These are phyloP conservation scores for Fraxinus nigra DNA, from an alignment of 305 asterid species.

Conservation along the genomic window DNA sequence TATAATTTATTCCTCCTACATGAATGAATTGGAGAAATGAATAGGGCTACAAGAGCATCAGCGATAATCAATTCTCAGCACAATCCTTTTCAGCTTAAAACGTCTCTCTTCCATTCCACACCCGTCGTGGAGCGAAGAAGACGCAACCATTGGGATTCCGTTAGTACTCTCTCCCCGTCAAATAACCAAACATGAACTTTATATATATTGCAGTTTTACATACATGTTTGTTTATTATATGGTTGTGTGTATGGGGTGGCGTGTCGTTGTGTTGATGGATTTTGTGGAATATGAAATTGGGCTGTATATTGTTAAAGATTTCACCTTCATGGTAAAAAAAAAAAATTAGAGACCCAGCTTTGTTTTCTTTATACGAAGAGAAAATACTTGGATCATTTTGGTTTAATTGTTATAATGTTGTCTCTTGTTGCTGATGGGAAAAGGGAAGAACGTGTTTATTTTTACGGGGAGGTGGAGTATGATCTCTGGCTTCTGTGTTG, in stretches of 20 bases:
- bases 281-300: neutral
- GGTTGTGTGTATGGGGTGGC: neutral
- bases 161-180: slow-evolving; percentile 22
- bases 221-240: neutral
- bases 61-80: slow-evolving; percentile 40
- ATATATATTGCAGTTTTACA: neutral
- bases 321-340: neutral
- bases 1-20: neutral
- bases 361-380: neutral
- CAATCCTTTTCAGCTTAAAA: slow-evolving; percentile 49
- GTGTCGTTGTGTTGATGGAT: neutral
- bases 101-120: slow-evolving; percentile 56
- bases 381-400: neutral
- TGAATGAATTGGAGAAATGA: slow-evolving; percentile 48
- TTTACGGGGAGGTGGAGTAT: neutral
- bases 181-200: neutral
- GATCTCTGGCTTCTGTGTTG: neutral
- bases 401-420: neutral
- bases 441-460: neutral
- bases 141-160: slow-evolving; percentile 64
- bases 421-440: neutral
- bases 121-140: slow-evolving; percentile 69
- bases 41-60: slow-evolving; percentile 40
- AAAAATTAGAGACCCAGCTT: neutral
- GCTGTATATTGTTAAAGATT: neutral